Evolutionary conservation across 106 monocot species (phyloP), one percentile per base, ranked within the genome.

Genomic region (Allium sativum): DNA sequence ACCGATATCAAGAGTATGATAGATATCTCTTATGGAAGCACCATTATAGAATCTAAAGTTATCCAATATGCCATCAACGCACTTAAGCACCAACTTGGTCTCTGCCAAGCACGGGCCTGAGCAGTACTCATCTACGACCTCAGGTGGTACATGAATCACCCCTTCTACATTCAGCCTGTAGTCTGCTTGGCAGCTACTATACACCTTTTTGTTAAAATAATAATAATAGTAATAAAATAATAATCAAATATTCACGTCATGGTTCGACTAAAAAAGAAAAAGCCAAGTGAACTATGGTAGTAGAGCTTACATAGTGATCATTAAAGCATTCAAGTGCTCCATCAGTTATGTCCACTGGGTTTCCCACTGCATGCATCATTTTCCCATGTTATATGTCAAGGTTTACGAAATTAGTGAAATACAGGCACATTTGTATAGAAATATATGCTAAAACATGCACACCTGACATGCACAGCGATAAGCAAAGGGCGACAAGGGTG

Each of bases 1-100:
- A 0, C 87, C 96, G 1, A 59, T 46, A 3, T 17, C n/a, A 10
- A 96, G 75, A 47, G 79, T 68, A 21, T 68, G 62, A 10, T 65
- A 69, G 21, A 87, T 76, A 50, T 82, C 76, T 22, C 13, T 66
- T 3, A 84, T 66, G 1, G 90, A 62, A 3, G 82, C 87, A 7
- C 96, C 87, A n/a, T 96, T 87, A 58, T 91, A 82, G 73, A 96
- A 96, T 31, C 41, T 56, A 69, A 90, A 96, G 55, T 69, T 84
- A 68, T 68, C 18, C 42, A 91, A 61, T 7, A 84, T 76, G 45
- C 64, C 60, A 31, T 80, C 73, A 15, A 96, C 52, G 82, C 96
- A 96, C 21, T 68, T 54, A 42, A 95, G 84, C 47, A 87, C 84
- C 7, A 87, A 87, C 50, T 77, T 75, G 9, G 95, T 95, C 75